Conservation (phyloP, 805 yeast species). For the Torulaspora quercuum region DNA sequence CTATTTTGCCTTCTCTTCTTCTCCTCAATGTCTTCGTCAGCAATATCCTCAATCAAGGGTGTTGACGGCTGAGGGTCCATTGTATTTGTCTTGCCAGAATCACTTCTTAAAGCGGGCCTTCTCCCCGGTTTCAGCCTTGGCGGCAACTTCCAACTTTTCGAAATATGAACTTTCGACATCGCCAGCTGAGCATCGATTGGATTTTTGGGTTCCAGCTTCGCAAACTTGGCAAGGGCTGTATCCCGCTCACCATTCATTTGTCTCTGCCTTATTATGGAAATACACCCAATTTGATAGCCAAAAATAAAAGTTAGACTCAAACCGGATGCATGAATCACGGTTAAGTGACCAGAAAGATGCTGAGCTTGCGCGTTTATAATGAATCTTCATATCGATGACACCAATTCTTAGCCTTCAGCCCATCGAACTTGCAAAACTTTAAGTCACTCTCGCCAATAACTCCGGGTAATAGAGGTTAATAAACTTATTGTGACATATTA, state of each 20-base stretch:
- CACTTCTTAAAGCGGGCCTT: conserved; percentile 40
- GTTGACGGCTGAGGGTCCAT: neutral
- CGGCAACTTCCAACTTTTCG: conserved; percentile 75
- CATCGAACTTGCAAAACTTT: no score
- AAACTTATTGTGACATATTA: no score
- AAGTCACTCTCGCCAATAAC: no score
- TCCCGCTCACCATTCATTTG: conserved; percentile 7
- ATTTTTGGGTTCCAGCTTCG: conserved; percentile 16
- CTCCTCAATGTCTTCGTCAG: conserved; percentile 6
- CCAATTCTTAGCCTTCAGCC: no score
- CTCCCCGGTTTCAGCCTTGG: conserved; percentile 75
- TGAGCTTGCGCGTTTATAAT: no score
- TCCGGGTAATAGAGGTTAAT: no score
- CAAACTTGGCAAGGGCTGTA: conserved; percentile 8
- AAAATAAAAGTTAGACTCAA: no score
- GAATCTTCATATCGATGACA: no score
- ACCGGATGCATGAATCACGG: no score
- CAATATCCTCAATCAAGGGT: conserved; percentile 1
- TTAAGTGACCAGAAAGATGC: no score
- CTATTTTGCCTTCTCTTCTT: conserved; percentile 88
- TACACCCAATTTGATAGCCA: no score
- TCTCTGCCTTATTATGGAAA: no score
- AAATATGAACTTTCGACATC: conserved; percentile 29
- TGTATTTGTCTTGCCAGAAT: neutral
- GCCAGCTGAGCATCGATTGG: conserved; percentile 12